These are phyloP conservation scores for Alternaria incomplexa DNA, from an alignment of 2,329 filamentous ascomycete genomes.

Conservation along the genomic window DNA sequence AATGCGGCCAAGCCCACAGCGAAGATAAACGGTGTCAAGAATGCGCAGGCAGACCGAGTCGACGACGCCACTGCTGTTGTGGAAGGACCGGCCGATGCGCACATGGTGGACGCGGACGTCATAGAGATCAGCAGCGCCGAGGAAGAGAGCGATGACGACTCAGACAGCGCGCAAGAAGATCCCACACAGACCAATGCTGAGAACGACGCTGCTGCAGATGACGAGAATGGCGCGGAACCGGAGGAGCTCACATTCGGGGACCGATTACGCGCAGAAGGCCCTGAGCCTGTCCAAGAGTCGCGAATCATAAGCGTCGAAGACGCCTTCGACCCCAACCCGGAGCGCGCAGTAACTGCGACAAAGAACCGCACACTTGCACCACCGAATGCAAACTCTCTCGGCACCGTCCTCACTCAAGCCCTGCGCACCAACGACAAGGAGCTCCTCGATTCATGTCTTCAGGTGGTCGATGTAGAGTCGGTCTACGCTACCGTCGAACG, in stretches of 20 bases:
- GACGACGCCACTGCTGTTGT: constrained; percentile 65
- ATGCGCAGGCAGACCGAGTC: constrained; percentile 58
- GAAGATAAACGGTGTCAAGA: constrained; percentile 60
- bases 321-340: constrained; percentile 54
- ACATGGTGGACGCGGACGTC: constrained; percentile 46
- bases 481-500: constrained; percentile 90
- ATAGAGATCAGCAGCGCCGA: constrained; percentile 59
- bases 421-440: constrained; percentile 89
- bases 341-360: constrained; percentile 52
- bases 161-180: constrained; percentile 31
- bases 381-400: constrained; percentile 79
- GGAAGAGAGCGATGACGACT: constrained; percentile 47
- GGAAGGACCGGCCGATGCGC: constrained; percentile 53
- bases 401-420: constrained; percentile 91
- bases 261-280: constrained; percentile 70
- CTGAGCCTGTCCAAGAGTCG: constrained; percentile 31
- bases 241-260: constrained; percentile 84
- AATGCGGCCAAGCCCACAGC: constrained; percentile 50
- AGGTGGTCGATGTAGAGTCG: constrained; percentile 75
- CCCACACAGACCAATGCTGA: constrained; percentile 27
- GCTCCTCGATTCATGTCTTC: constrained; percentile 90
- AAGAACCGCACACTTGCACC: constrained; percentile 60
- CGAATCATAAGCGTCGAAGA: constrained; percentile 75
- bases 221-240: constrained; percentile 48
- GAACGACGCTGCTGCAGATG: constrained; percentile 30